Base-by-base conservation (phyloP, 257 asterid genomes). In the Scutellaria minor region DNA sequence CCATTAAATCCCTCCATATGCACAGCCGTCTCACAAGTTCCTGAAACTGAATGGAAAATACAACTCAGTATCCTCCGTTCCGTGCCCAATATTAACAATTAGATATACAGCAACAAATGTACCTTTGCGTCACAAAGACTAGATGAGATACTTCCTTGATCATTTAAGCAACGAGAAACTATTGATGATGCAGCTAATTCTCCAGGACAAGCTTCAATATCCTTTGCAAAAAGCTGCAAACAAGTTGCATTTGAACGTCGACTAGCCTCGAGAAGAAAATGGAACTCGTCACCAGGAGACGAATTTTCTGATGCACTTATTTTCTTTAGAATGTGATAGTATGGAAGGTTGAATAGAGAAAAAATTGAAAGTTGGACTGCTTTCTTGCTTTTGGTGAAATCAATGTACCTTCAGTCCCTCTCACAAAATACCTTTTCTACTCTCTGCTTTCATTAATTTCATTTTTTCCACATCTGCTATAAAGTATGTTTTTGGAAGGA, bases 1-100 rank as follows among this genome's bases (percentile, higher is more conserved):
- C 99, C 99, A 91, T 90, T 80, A 91, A 62, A 78, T 94, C 99
- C 85, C 99, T 89, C 99, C 99, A 94, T 70, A 90, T 75, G 79
- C 99, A 94, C 71, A 94, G 77, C 66, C 79, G 82, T 68, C 96
- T 83, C 78, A 91, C 96, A 59, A 75, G 82, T 57, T 85, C 96
- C 91, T 91, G 97, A 82, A 89, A 91, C 97, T 91, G 86, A 83
- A 83, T 6, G 24, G 24, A 15, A 75, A 61, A 66, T 22, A 57
- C 60, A 78, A 71, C 70, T 87, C 75, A 77, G 71, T 61, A 69
- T 60, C 60, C 27, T 64, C 76, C 73, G 64, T 60, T n/a, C 7
- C 50, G 48, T 64, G 63, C 64, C 15, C 53, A 65, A 42, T 18
- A 74, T 24, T 31, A 47, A 14, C 5, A 61, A 37, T 40, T 47